Evolutionary conservation across 768 basidiomycete genomes (phyloP).

Genomic region (Calocybe gangraenosa): DNA sequence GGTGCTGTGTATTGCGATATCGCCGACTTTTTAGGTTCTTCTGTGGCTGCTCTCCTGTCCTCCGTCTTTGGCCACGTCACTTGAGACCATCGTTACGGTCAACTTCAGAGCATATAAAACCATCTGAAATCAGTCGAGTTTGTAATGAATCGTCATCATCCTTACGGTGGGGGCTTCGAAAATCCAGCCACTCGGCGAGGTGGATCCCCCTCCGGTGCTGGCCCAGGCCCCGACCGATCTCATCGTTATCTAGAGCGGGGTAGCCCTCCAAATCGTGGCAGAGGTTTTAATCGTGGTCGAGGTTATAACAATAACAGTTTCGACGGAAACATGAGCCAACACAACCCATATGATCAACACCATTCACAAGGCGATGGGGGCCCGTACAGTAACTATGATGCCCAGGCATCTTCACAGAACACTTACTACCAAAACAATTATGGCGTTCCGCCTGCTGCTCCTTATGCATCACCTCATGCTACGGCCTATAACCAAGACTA

Average conservation of each 20-base stretch:
- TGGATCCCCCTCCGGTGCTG: constrained; percentile 46
- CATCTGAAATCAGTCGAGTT: constrained; percentile 13
- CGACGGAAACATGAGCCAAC: constrained; percentile 48
- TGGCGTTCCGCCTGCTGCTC: constrained; percentile 46
- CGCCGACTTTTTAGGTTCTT: constrained; percentile 8
- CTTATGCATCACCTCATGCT: constrained; percentile 47
- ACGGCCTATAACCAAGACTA: constrained; percentile 58
- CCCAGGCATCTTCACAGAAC: constrained; percentile 45
- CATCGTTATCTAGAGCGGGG: constrained; percentile 59
- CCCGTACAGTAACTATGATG: constrained; percentile 70
- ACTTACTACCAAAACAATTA: constrained; percentile 70
- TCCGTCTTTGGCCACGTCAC: constrained; percentile 29
- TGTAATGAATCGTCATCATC: constrained; percentile 87
- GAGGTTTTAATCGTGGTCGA: constrained; percentile 50
- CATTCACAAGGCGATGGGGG: constrained; percentile 57
- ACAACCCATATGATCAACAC: constrained; percentile 63
- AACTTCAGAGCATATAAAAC: constrained; percentile 15
- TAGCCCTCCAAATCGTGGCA: constrained; percentile 42
- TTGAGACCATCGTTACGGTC: constrained; percentile 18
- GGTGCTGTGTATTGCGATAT: constrained; percentile 19
- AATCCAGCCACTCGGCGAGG: constrained; percentile 50
- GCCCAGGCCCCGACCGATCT: constrained; percentile 72
- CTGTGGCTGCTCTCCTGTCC: constrained; percentile 8
- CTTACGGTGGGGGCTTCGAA: constrained; percentile 71
- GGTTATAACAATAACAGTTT: constrained; percentile 42